A percentile compares a stretch with the other conserved stretches of the same genome.
Evolutionary conservation across 306 rosid genomes (phyloP).

Genomic region (Trifolium subterraneum): DNA sequence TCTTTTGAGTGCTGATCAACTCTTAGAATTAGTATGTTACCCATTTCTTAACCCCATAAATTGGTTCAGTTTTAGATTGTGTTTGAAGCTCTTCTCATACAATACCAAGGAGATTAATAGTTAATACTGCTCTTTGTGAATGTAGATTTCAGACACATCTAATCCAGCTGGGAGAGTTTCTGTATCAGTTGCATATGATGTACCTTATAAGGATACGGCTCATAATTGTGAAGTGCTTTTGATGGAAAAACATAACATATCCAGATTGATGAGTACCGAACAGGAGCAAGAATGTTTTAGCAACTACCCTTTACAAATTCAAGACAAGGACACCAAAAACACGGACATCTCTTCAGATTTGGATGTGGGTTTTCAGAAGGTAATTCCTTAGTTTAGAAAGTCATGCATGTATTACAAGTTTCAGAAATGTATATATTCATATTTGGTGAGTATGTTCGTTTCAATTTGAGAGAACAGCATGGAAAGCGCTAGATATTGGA

Average conservation of each 20-base stretch:
- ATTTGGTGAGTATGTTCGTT: not conserved
- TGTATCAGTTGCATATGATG: slow-evolving; percentile 50
- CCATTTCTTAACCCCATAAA: slow-evolving; percentile 40
- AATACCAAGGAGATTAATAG: slow-evolving; percentile 18
- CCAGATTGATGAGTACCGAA: slow-evolving; percentile 61
- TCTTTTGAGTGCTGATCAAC: slow-evolving; percentile 77
- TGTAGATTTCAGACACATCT: slow-evolving; percentile 73
- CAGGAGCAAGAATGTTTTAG: slow-evolving; percentile 51
- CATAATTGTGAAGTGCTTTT: slow-evolving; percentile 77
- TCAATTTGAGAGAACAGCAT: not conserved
- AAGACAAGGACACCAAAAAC: slow-evolving; percentile 46
- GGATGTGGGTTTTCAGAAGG: slow-evolving; percentile 48
- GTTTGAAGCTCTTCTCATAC: slow-evolving; percentile 23
- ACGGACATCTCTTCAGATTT: slow-evolving; percentile 21
- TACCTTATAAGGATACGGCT: slow-evolving; percentile 83
- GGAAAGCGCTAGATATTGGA: no score
- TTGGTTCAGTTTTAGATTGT: slow-evolving; percentile 33
- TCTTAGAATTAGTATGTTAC: slow-evolving; percentile 79
- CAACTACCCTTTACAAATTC: slow-evolving; percentile 41
- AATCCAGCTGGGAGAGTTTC: slow-evolving; percentile 67
- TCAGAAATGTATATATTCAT: not conserved
- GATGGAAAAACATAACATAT: slow-evolving; percentile 78
- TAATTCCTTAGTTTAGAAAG: slow-evolving; percentile 40
- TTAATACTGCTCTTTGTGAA: slow-evolving; percentile 19
- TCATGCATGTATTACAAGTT: slow-evolving; percentile 10